phyloP scores from a whole-genome alignment of 2,329 filamentous ascomycete genomes.

The Cladophialophora immunda region DNA sequence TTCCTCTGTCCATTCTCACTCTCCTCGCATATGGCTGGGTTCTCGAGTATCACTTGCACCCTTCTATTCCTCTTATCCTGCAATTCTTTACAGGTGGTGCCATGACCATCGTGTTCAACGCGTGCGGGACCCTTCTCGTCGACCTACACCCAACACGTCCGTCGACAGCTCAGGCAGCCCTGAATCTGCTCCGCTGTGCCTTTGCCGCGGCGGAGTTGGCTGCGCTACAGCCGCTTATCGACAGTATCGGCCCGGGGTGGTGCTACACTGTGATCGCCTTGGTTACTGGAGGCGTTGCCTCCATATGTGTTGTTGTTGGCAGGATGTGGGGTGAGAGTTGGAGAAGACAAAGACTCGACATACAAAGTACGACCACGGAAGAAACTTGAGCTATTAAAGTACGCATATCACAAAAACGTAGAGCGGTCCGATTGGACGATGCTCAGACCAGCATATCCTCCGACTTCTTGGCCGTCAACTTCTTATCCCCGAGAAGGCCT shows the following conservation, averaged over 20 bases:
- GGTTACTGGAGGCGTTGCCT: conserved; percentile 2
- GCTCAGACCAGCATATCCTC: not conserved
- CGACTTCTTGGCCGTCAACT: not conserved
- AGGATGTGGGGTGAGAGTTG: conserved; percentile 14
- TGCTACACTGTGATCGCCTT: conserved; percentile 42
- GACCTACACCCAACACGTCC: conserved; percentile 48
- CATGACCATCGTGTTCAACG: conserved; percentile 48
- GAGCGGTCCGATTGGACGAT: not conserved
- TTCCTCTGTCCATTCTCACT: conserved; percentile 41
- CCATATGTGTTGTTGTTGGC: conserved; percentile 1
- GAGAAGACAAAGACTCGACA: conserved; percentile 10
- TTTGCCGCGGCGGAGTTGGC: conserved; percentile 49
- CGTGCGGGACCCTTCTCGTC: conserved; percentile 50
- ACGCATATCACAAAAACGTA: not conserved
- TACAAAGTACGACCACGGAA: not conserved
- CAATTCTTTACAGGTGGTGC: conserved; percentile 50
- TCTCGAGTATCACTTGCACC: conserved; percentile 41
- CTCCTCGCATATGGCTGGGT: conserved; percentile 47
- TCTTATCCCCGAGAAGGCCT: too few species aligned
- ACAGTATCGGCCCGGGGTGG: conserved; percentile 44
- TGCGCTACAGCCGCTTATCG: conserved; percentile 46
- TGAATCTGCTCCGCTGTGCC: conserved; percentile 49
- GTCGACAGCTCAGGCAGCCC: conserved; percentile 49
- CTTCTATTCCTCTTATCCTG: conserved; percentile 50
- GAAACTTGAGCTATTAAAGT: not conserved